phyloP scores from a whole-genome alignment of 225 moss, liverwort and hornwort genomes.

The Bryum argenteum region DNA sequence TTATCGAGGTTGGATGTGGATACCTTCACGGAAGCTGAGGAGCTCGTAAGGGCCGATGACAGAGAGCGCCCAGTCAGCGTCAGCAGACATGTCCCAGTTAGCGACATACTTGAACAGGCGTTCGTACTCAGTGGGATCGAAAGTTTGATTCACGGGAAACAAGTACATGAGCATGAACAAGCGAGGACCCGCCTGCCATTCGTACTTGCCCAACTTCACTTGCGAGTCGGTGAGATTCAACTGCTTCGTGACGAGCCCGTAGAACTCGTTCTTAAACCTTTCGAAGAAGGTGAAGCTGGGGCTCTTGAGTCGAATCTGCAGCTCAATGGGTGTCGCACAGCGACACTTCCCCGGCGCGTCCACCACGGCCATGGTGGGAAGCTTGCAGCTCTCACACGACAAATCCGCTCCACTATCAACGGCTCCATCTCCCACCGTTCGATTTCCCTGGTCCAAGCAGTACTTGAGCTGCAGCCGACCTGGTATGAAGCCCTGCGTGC shows the following conservation, averaged over 20 bases:
- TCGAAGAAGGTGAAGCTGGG: constrained; percentile 53
- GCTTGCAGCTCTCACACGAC: constrained; percentile 22
- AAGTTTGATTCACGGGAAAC: constrained; percentile 35
- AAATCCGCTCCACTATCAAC: background rate
- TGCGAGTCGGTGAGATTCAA: constrained; percentile 40
- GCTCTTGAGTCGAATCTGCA: constrained; percentile 50
- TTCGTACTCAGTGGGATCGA: constrained; percentile 23
- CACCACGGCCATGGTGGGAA: constrained; percentile 41
- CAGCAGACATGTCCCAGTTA: constrained; percentile 41
- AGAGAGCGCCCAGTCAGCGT: constrained; percentile 39
- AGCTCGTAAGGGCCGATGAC: constrained; percentile 61
- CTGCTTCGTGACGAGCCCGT: constrained; percentile 28
- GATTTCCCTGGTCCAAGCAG: constrained; percentile 17
- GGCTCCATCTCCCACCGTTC: background rate
- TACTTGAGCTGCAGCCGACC: constrained; percentile 26
- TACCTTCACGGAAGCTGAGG: constrained; percentile 45
- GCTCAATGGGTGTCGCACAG: constrained; percentile 40
- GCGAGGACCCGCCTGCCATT: constrained; percentile 50
- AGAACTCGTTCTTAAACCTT: constrained; percentile 33
- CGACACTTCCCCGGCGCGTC: constrained; percentile 36
- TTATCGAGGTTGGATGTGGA: no score
- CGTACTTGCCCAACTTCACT: constrained; percentile 17
- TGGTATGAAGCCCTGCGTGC: constrained; percentile 5
- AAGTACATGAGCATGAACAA: constrained; percentile 35
- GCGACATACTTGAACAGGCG: constrained; percentile 38